Percentiles rank a stretch among this genome's conserved stretches.
These are phyloP conservation scores for Pythium vanterpoolii DNA, from an alignment of 352 stramenopile species.

Conservation along the genomic window DNA sequence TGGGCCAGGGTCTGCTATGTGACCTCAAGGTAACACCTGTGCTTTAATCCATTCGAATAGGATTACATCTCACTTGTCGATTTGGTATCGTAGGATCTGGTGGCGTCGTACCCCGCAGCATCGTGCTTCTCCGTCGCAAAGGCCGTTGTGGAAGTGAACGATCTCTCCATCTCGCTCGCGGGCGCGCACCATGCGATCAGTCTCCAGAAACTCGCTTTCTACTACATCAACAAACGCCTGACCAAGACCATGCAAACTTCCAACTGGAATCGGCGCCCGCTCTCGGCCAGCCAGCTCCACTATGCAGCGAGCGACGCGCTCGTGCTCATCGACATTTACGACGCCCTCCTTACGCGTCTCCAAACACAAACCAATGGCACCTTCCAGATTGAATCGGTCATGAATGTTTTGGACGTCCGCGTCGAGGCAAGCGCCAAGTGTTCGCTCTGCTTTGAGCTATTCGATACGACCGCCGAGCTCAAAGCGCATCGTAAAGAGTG, in stretches of 20 bases:
- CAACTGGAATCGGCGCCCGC: conserved; percentile 69
- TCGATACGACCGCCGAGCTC: conserved; percentile 31
- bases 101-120: conserved; percentile 53
- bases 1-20: conserved; percentile 61
- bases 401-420: conserved; percentile 62
- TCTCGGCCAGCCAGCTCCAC: conserved; percentile 51
- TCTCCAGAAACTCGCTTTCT: conserved; percentile 73
- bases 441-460: conserved; percentile 44
- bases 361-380: conserved; percentile 17
- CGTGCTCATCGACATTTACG: conserved; percentile 69
- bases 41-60: neutral
- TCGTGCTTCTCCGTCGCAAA: conserved; percentile 71
- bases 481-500: conserved; percentile 54
- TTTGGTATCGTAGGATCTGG: conserved; percentile 33
- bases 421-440: conserved; percentile 42
- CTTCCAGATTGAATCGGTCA: conserved; percentile 49
- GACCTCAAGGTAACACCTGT: conserved; percentile 43
- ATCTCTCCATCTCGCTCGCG: conserved; percentile 50
- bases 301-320: conserved; percentile 72
- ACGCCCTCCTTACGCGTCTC: conserved; percentile 45
- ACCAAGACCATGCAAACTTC: conserved; percentile 79
- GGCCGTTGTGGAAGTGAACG: conserved; percentile 70
- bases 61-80: neutral
- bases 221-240: conserved; percentile 65
- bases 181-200: conserved; percentile 58